phyloP scores from a whole-genome alignment of 176 grass and related monocot genomes.

The Bothriochloa decipiens region DNA sequence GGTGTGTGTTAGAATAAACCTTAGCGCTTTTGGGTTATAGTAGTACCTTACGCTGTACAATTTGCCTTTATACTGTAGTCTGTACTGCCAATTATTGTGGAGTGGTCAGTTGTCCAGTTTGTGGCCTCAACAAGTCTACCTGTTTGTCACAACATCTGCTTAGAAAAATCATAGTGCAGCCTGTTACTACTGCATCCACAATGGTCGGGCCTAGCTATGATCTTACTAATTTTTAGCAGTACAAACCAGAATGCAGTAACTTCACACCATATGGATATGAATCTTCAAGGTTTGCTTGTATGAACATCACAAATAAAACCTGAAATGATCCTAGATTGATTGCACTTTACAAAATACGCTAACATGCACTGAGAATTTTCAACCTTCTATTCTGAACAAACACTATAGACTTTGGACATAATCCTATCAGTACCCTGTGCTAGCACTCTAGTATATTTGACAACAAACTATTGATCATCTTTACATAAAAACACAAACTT shows the following conservation, averaged over 20 bases:
- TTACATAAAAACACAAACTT: neutral
- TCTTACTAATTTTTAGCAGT: neutral
- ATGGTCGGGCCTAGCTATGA: neutral
- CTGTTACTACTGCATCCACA: neutral
- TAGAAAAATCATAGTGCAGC: neutral
- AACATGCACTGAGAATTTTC: neutral
- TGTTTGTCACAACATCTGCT: neutral
- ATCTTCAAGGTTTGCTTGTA: neutral
- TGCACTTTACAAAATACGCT: neutral
- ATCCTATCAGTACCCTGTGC: neutral
- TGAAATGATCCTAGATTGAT: neutral
- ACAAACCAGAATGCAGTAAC: neutral
- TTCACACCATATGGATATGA: neutral
- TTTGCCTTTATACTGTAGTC: neutral
- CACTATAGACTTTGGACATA: neutral
- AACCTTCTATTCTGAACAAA: neutral
- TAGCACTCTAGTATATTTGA: neutral
- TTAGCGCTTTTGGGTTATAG: neutral
- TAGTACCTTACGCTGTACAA: neutral
- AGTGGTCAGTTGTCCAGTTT: neutral
- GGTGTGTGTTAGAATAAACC: slow-evolving; percentile 21
- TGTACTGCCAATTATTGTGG: neutral
- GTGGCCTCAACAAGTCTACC: neutral
- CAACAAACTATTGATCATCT: neutral
- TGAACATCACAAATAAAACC: neutral